phyloP scores from a whole-genome alignment of 306 rosid species.

The Cicer yamashitae region DNA sequence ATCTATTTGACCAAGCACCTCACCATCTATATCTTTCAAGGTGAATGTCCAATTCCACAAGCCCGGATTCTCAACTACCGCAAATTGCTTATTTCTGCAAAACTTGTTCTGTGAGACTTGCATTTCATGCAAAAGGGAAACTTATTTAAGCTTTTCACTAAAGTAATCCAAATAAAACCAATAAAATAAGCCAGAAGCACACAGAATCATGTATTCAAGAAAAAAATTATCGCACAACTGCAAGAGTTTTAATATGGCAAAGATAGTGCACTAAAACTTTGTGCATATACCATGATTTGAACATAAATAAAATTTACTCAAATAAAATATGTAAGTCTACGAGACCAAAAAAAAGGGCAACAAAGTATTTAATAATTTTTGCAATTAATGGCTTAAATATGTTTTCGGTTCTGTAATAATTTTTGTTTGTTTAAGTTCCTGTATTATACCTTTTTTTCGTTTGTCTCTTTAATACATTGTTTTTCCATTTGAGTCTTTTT shows the following conservation, averaged over 20 bases:
- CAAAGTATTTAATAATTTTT: conserved; percentile 3
- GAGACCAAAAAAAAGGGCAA: conserved; percentile 15
- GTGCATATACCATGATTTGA: conserved; percentile 21
- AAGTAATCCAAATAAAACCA: conserved; percentile 27
- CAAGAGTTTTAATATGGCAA: conserved; percentile 13
- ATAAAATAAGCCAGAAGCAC: conserved; percentile 19
- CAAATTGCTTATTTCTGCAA: conserved; percentile 84
- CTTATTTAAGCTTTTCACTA: conserved; percentile 22
- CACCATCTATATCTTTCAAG: conserved; percentile 76
- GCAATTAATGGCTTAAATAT: background rate
- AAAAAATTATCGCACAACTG: background rate
- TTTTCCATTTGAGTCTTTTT: background rate
- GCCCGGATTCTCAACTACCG: conserved; percentile 97
- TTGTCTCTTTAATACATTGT: background rate
- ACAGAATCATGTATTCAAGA: background rate
- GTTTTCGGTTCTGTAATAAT: background rate
- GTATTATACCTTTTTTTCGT: background rate
- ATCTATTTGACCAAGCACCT: conserved; percentile 86
- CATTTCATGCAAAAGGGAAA: conserved; percentile 25
- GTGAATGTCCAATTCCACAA: conserved; percentile 98
- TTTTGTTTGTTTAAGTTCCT: background rate
- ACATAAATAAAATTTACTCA: background rate
- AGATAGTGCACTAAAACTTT: background rate
- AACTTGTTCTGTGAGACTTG: conserved; percentile 43
- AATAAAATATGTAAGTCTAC: conserved; percentile 26